Base-by-base conservation (phyloP, 495 filamentous ascomycete species). In the Hypoxylon rickii region DNA sequence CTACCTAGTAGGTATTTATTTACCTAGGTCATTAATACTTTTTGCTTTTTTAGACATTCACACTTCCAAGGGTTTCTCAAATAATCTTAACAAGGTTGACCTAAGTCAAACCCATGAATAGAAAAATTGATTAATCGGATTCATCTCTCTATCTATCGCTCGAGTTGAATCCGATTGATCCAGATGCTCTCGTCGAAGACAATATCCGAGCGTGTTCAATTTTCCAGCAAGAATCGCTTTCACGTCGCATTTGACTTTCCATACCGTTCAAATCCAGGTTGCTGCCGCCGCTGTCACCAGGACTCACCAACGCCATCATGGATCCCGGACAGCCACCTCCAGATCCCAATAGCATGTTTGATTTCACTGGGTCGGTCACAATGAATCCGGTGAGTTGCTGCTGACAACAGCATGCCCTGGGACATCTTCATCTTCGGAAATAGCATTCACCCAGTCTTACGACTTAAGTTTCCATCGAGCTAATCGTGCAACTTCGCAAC, bases 311-410 rank as follows among this genome's bases (percentile, higher is more conserved):
- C 51, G 22, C 47, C 39, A 65, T 47, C 66, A 76, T 76, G 73
- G 70, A 73, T 49, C 70, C 69, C 60, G 61, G 68, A 59, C 70
- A 60, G 36, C 61, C 66, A 40, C 55, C 60, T 43, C 51, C 61
- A 40, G 58, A 64, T 22, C 50, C 63, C 44, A 73, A 62, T 31
- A 20, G 50, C 63, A 59, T 70, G 21, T 75, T 64, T 49, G 68
- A 65, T 51, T 73, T 68, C 47, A 52, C 59, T 36, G 48, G 44
- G 45, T 53, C 63, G 51, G 46, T 38, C 12, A 40, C 56, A 39
- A 44, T 69, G 51, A 62, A 63, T 19, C 56, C 63, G 52, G 66
- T 69, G 58, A 51, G 66, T 66, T n/a, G n/a, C n/a, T n/a, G 32
- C 43, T 39, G 18, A 22, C 32, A 42, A 19, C 34, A 45, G 19